Percentiles rank a stretch among this genome's conserved stretches.
Evolutionary conservation across 257 asterid species (phyloP).

Genomic region (Solanum chaucha): DNA sequence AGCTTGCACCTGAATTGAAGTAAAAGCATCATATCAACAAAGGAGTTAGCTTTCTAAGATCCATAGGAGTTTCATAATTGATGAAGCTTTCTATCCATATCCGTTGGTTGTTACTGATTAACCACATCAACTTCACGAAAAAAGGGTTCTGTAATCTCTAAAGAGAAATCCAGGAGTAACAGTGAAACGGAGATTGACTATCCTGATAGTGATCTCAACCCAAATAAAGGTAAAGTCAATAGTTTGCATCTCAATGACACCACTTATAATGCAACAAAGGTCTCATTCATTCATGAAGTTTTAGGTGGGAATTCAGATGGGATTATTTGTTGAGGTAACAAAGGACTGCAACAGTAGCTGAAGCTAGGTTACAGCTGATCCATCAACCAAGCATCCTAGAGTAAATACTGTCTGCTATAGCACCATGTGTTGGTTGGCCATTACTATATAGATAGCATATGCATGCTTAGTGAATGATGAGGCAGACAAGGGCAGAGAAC

Average conservation of each 20-base stretch:
- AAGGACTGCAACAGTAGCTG: neutral
- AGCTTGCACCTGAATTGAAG: conserved; percentile 67
- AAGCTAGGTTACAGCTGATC: neutral
- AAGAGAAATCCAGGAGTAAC: neutral
- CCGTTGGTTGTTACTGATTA: neutral
- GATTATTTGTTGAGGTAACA: neutral
- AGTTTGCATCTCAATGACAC: neutral
- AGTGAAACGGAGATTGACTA: neutral
- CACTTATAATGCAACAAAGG: neutral
- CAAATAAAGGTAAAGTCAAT: neutral
- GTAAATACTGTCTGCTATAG: neutral
- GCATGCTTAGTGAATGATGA: neutral
- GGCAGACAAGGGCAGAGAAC: neutral
- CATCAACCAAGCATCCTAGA: neutral
- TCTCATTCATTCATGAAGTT: neutral
- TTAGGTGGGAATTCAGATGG: neutral
- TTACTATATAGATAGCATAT: neutral
- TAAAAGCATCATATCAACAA: neutral
- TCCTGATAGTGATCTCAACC: neutral
- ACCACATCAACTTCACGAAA: neutral
- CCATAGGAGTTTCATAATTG: neutral
- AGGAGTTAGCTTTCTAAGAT: neutral
- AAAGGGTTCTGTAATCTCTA: neutral
- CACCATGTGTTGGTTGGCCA: neutral
- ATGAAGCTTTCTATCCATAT: neutral